phyloP scores from a whole-genome alignment of 176 grass and related monocot genomes.

The Canna indica region DNA sequence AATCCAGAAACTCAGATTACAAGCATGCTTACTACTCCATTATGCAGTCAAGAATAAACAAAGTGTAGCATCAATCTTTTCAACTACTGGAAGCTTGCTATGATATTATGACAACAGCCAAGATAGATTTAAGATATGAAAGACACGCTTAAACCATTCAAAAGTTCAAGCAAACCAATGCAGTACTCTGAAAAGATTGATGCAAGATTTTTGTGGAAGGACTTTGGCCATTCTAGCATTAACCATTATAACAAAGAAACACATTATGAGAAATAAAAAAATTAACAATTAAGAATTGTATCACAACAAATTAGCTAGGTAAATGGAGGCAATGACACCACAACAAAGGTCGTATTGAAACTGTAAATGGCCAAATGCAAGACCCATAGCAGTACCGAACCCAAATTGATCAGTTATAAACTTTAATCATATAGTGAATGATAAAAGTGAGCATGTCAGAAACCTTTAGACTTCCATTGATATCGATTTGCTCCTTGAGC shows the following conservation, averaged over 20 bases:
- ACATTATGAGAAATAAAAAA: background rate
- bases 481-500: slow-evolving; percentile 50
- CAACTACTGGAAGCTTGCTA: background rate
- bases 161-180: background rate
- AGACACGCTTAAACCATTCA: background rate
- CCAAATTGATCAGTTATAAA: slow-evolving; percentile 2
- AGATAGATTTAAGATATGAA: background rate
- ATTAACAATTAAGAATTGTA: no score
- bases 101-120: background rate
- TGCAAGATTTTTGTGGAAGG: background rate
- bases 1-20: background rate
- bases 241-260: background rate
- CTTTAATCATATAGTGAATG: background rate
- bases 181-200: background rate
- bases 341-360: no score
- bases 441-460: background rate
- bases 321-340: background rate
- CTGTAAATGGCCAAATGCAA: background rate
- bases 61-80: background rate
- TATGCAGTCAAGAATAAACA: background rate
- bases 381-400: background rate
- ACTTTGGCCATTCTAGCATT: background rate
- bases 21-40: background rate
- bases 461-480: slow-evolving; percentile 55
- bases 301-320: no score